Conservation (phyloP, 306 rosid species). For the Cucurbita argyrosperma region DNA sequence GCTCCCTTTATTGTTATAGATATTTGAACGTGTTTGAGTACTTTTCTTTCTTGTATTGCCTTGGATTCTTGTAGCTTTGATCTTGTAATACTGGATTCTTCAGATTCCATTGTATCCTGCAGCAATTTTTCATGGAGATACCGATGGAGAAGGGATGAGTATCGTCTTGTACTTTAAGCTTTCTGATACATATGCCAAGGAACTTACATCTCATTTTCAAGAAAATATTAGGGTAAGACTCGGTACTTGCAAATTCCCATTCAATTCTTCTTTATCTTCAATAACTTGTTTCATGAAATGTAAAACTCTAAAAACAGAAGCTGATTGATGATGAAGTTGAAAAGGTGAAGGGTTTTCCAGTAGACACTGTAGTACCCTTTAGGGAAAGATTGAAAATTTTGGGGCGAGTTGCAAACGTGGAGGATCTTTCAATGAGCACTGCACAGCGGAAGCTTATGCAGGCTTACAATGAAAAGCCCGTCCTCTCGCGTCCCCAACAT, state of each 20-base stretch:
- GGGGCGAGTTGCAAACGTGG: constrained; percentile 76
- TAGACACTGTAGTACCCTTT: constrained; percentile 53
- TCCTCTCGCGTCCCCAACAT: constrained; percentile 97
- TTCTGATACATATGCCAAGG: constrained; percentile 58
- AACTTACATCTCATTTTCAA: constrained; percentile 68
- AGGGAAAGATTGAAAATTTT: constrained; percentile 88
- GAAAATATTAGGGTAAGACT: constrained; percentile 73
- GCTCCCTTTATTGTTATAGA: not conserved
- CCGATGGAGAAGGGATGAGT: constrained; percentile 91
- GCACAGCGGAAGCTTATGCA: constrained; percentile 85
- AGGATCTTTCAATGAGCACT: constrained; percentile 73
- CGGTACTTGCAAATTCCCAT: constrained; percentile 11
- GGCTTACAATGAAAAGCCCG: constrained; percentile 98
- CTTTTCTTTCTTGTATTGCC: not conserved
- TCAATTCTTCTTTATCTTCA: not conserved
- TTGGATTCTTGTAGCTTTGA: not conserved
- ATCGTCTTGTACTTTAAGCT: constrained; percentile 87
- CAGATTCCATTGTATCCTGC: constrained; percentile 83
- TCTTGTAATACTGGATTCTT: constrained; percentile 10
- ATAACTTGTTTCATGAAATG: not conserved
- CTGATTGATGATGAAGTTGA: constrained; percentile 85
- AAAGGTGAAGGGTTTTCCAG: constrained; percentile 81
- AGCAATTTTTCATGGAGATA: constrained; percentile 79
- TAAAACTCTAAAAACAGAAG: constrained; percentile 30
- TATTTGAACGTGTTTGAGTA: not conserved